A percentile compares a stretch with the other conserved stretches of the same genome.
phyloP scores from a whole-genome alignment of 2,329 filamentous ascomycete genomes.

The Paraconiothyrium sp. region DNA sequence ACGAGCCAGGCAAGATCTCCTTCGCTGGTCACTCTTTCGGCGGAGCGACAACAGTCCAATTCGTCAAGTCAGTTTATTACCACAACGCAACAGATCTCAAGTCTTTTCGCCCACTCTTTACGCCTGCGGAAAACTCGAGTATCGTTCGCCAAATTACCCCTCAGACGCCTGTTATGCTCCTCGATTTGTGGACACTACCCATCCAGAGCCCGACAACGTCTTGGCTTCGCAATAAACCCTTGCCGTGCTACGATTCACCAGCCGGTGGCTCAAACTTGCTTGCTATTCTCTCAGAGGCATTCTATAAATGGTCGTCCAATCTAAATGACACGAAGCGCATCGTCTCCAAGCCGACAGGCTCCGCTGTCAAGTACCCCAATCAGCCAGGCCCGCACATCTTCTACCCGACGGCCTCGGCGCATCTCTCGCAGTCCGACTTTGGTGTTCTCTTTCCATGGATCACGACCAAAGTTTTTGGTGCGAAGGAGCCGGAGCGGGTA shows the following conservation, averaged over 20 bases:
- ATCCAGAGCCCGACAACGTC: slow-evolving; percentile 69
- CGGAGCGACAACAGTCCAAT: slow-evolving; percentile 75
- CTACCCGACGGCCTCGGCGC: slow-evolving; percentile 77
- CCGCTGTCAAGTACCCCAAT: slow-evolving; percentile 53
- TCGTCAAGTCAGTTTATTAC: slow-evolving; percentile 83
- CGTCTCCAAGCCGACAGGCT: slow-evolving; percentile 66
- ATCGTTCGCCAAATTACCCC: slow-evolving; percentile 74
- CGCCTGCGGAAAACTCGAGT: slow-evolving; percentile 63
- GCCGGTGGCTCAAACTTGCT: slow-evolving; percentile 67
- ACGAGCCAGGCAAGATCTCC: slow-evolving; percentile 75
- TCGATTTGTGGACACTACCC: slow-evolving; percentile 85
- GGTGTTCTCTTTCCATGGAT: slow-evolving; percentile 81
- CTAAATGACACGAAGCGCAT: slow-evolving; percentile 73
- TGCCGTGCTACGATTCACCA: slow-evolving; percentile 71
- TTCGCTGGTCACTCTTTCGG: slow-evolving; percentile 87
- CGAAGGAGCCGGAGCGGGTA: slow-evolving; percentile 78
- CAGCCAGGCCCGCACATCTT: slow-evolving; percentile 71
- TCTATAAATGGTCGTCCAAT: slow-evolving; percentile 80
- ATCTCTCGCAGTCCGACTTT: slow-evolving; percentile 85
- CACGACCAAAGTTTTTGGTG: slow-evolving; percentile 60
- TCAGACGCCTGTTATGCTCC: slow-evolving; percentile 70
- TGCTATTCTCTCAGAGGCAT: slow-evolving; percentile 77
- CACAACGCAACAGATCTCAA: slow-evolving; percentile 56
- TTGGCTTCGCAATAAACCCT: slow-evolving; percentile 74
- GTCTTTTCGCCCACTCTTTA: slow-evolving; percentile 68